These are phyloP conservation scores for Barbatosphaeria neglecta DNA, from an alignment of 495 filamentous ascomycete species.

Conservation along the genomic window DNA sequence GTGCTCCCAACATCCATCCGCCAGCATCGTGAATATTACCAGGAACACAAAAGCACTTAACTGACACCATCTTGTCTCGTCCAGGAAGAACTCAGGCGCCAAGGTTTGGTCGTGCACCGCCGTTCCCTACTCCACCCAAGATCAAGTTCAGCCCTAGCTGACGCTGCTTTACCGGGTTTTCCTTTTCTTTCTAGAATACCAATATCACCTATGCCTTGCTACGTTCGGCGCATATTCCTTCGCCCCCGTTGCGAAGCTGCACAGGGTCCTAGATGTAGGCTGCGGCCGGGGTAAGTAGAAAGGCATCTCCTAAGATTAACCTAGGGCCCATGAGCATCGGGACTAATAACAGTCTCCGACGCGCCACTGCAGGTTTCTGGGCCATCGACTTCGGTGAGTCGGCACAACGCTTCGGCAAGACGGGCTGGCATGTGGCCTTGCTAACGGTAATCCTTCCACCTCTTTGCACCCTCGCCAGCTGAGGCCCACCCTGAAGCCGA, in stretches of 20 bases:
- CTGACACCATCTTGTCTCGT: not conserved
- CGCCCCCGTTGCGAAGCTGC: not conserved
- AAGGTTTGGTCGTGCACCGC: not conserved
- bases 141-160: not conserved
- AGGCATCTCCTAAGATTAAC: not conserved
- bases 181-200: slow-evolving; percentile 1
- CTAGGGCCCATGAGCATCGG: not conserved
- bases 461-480: too few species aligned
- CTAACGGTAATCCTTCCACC: not conserved
- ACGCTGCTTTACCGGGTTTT: too few species aligned
- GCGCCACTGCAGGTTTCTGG: slow-evolving; percentile 6
- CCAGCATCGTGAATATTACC: too few species aligned
- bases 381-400: slow-evolving; percentile 8
- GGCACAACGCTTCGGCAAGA: not conserved
- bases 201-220: slow-evolving; percentile 1
- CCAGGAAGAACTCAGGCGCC: not conserved
- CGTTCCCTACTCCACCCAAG: not conserved
- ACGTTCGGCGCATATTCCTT: slow-evolving; percentile 1
- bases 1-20: too few species aligned
- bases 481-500: slow-evolving; percentile 3
- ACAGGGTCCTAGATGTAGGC: slow-evolving; percentile 5
- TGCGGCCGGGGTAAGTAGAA: not conserved
- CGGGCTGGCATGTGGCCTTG: not conserved
- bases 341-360: too few species aligned
- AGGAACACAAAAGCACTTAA: not conserved